Evolutionary conservation across 805 yeast species (phyloP).

Genomic region (Spathaspora sp.): DNA sequence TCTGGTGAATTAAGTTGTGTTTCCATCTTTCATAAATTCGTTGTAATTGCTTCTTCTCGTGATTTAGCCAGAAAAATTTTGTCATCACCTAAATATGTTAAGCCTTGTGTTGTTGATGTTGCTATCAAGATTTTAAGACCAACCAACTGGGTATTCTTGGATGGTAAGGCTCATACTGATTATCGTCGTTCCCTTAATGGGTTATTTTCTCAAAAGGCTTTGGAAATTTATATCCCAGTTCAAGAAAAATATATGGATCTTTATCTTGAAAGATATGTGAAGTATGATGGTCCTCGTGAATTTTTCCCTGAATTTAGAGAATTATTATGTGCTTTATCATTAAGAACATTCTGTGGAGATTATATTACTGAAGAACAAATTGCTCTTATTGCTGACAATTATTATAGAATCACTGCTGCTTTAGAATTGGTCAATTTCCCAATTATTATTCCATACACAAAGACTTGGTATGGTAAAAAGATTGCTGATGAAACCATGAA

Average conservation of each 20-base stretch:
- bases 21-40: slow-evolving; percentile 96
- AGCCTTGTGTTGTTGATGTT: slow-evolving; percentile 98
- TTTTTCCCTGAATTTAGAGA: slow-evolving; percentile 95
- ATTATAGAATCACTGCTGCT: slow-evolving; percentile 90
- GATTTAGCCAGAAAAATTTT: slow-evolving; percentile 86
- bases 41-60: slow-evolving; percentile 85
- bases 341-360: slow-evolving; percentile 93
- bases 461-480: slow-evolving; percentile 95
- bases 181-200: slow-evolving; percentile 90
- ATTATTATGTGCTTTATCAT: slow-evolving; percentile 88
- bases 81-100: slow-evolving; percentile 80
- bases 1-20: slow-evolving; percentile 95
- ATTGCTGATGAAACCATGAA: slow-evolving; percentile 94
- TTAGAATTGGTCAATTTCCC: slow-evolving; percentile 97
- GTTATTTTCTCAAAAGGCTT: slow-evolving; percentile 78
- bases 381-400: slow-evolving; percentile 84
- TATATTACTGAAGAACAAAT: slow-evolving; percentile 92
- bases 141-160: slow-evolving; percentile 95
- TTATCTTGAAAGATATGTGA: slow-evolving; percentile 68
- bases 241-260: slow-evolving; percentile 82
- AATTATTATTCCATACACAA: slow-evolving; percentile 90
- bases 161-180: slow-evolving; percentile 93
- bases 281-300: slow-evolving; percentile 60
- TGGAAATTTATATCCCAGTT: slow-evolving; percentile 78
- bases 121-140: slow-evolving; percentile 93